Evolutionary conservation across 1,139 yeast species (phyloP).

Genomic region (Pichia kudriavzevii): DNA sequence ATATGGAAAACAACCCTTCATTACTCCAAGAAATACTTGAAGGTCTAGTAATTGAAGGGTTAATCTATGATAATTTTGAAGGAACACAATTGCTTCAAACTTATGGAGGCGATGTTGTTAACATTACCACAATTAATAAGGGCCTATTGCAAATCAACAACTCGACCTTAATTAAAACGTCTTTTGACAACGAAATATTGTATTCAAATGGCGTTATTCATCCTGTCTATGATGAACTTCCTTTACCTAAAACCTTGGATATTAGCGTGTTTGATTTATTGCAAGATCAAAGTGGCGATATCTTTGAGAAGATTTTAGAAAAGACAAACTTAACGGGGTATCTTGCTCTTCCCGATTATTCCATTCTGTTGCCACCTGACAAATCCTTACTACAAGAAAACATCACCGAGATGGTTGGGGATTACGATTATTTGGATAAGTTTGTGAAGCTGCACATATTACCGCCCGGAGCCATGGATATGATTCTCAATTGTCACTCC

Average conservation of each 20-base stretch:
- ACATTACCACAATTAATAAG: constrained; percentile 7
- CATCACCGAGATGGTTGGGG: constrained; percentile 37
- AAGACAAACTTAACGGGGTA: constrained; percentile 29
- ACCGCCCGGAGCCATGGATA: constrained; percentile 41
- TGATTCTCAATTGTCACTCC: constrained; percentile 37
- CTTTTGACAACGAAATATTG: constrained; percentile 51
- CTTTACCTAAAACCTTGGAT: constrained; percentile 50
- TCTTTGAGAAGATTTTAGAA: constrained; percentile 45
- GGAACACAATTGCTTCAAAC: constrained; percentile 29
- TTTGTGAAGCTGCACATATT: constrained; percentile 65
- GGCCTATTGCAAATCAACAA: constrained; percentile 19
- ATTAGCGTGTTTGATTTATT: constrained; percentile 55
- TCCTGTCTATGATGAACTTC: constrained; percentile 43
- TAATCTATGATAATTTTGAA: constrained; percentile 59
- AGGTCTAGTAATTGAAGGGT: constrained; percentile 53
- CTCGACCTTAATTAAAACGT: constrained; percentile 20
- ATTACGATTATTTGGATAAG: constrained; percentile 37
- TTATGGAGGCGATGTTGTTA: constrained; percentile 34
- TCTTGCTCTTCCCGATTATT: constrained; percentile 35
- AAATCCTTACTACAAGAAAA: constrained; percentile 49
- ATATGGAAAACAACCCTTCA: constrained; percentile 46
- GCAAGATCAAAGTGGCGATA: constrained; percentile 36
- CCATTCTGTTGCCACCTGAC: constrained; percentile 69
- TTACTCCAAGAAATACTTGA: constrained; percentile 46
- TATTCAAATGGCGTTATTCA: constrained; percentile 86